Percentiles rank a stretch among this genome's conserved stretches.
phyloP scores from a whole-genome alignment of 306 rosid species.

The Quercus engelmannii region DNA sequence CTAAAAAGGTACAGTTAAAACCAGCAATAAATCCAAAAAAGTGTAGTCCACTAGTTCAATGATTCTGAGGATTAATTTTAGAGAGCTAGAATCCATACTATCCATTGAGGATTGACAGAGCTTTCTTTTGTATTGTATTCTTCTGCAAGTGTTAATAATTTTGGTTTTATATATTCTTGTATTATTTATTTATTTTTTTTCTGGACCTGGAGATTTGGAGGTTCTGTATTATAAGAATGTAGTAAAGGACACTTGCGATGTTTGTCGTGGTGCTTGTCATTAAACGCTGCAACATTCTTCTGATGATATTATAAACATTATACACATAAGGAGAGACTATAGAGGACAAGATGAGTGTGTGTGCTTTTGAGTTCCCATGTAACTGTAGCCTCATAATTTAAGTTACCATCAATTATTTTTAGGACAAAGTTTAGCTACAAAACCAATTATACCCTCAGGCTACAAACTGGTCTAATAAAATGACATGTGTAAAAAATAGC shows the following conservation, averaged over 20 bases:
- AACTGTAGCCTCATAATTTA: conserved; percentile 1
- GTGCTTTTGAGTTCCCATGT: conserved; percentile 6
- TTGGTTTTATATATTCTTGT: conserved; percentile 18
- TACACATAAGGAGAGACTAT: neutral
- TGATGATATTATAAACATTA: conserved; percentile 29
- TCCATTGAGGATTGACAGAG: conserved; percentile 44
- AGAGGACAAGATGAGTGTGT: neutral
- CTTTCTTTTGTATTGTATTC: conserved; percentile 40
- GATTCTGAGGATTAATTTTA: conserved; percentile 42
- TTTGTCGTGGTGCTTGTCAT: conserved; percentile 47
- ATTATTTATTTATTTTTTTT: conserved; percentile 36
- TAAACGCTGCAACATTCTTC: conserved; percentile 50
- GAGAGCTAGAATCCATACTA: conserved; percentile 52
- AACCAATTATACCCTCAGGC: too few relatives aligned
- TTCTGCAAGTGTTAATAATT: conserved; percentile 18
- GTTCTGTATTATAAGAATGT: conserved; percentile 41
- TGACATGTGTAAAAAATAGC: too few relatives aligned
- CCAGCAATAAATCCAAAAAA: conserved; percentile 48
- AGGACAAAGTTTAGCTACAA: too few relatives aligned
- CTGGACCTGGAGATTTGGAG: conserved; percentile 74
- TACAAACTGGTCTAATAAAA: too few relatives aligned
- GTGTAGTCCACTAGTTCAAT: conserved; percentile 56
- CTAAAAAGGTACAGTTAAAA: conserved; percentile 29
- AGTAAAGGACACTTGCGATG: conserved; percentile 19
- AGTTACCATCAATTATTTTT: too few relatives aligned